Evolutionary conservation across 2,329 filamentous ascomycete species (phyloP).

Genomic region (Raffaelea arxii): DNA sequence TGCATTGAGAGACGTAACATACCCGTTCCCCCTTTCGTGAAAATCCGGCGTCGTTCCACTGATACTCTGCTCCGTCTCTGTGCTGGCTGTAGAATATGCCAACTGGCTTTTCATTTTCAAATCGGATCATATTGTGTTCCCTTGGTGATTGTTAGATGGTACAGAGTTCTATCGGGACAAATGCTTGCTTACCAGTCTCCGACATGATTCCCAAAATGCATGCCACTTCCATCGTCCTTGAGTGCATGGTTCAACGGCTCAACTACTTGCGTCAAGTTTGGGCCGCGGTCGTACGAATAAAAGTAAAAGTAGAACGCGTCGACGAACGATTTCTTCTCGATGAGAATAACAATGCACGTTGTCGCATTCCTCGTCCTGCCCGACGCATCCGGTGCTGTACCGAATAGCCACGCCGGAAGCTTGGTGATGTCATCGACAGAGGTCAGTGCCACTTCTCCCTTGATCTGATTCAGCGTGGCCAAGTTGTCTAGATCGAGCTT

Average conservation of each 20-base stretch:
- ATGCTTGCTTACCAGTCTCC: neutral
- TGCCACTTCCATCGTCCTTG: neutral
- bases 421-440: neutral
- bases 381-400: neutral
- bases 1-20: neutral
- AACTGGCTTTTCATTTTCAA: neutral
- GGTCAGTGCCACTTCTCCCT: neutral
- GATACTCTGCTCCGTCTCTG: neutral
- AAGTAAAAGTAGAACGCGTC: neutral
- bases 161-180: too few species aligned
- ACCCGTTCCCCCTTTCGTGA: neutral
- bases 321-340: neutral
- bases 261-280: neutral
- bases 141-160: too few species aligned
- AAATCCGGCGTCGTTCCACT: neutral
- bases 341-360: neutral
- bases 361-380: neutral
- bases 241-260: neutral
- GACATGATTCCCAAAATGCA: neutral
- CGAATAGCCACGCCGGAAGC: neutral
- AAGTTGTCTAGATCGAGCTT: neutral
- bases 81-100: neutral
- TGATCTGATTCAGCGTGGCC: neutral
- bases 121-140: neutral
- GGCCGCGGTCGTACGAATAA: neutral